Evolutionary conservation across 768 basidiomycete genomes (phyloP).

Genomic region (Scleroderma bovista): DNA sequence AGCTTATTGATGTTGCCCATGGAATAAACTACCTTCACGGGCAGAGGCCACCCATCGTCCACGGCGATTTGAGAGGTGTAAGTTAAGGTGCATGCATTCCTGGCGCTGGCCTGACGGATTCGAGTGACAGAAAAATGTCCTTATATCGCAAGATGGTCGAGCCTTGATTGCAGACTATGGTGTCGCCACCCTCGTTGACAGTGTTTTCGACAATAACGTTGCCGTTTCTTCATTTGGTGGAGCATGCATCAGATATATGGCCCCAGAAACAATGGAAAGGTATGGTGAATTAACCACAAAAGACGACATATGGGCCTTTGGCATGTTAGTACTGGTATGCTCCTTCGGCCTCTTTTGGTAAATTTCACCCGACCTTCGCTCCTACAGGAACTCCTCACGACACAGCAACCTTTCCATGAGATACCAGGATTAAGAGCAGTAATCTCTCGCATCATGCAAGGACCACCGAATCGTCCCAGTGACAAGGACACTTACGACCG

Average conservation of each 20-base stretch:
- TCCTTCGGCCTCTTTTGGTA: neutral
- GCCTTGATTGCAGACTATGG: neutral
- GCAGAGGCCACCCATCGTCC: neutral
- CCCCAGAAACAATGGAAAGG: neutral
- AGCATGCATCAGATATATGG: neutral
- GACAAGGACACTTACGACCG: neutral
- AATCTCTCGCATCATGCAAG: neutral
- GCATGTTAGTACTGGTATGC: neutral
- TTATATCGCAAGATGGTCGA: neutral
- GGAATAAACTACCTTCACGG: neutral
- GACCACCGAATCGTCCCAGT: neutral
- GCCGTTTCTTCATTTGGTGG: neutral
- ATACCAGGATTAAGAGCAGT: neutral
- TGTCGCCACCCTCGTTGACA: neutral
- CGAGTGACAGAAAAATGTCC: neutral
- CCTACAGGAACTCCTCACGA: neutral
- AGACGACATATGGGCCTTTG: neutral
- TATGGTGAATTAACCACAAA: neutral
- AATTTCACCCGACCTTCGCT: neutral
- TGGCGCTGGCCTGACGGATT: neutral
- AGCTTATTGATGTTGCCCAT: neutral
- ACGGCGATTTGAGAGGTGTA: slow-evolving; percentile 1
- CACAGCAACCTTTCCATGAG: neutral
- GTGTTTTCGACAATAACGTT: neutral
- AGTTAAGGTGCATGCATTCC: neutral